These are phyloP conservation scores for Pestalotiopsis sp. DNA, from an alignment of 2,329 filamentous ascomycete genomes.

Conservation along the genomic window DNA sequence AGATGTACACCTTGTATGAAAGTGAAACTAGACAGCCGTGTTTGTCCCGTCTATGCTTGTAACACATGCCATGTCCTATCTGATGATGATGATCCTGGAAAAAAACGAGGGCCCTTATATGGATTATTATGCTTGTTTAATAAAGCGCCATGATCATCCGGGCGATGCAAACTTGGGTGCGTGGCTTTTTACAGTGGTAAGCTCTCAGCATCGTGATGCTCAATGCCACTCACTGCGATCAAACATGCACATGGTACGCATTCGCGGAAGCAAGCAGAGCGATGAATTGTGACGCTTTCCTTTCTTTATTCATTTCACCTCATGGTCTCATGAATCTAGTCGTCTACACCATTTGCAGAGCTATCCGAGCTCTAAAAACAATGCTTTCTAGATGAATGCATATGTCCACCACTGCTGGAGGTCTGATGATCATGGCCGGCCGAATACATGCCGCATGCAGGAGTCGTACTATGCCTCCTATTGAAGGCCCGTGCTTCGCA, in stretches of 20 bases:
- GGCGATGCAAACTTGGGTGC: too few species aligned
- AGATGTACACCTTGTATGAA: background rate
- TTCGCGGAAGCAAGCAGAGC: background rate
- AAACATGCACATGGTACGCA: background rate
- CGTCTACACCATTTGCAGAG: background rate
- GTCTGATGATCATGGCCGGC: background rate
- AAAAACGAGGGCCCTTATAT: too few species aligned
- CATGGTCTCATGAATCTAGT: conserved; percentile 8
- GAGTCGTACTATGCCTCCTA: too few species aligned
- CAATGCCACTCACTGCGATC: too few species aligned
- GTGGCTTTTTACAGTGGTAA: too few species aligned
- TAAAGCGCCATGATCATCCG: too few species aligned
- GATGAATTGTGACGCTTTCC: background rate
- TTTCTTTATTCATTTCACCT: background rate
- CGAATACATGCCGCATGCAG: background rate
- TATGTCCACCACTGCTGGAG: background rate
- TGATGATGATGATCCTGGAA: too few species aligned
- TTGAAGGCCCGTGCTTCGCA: too few species aligned
- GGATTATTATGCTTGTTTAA: too few species aligned
- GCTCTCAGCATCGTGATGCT: too few species aligned
- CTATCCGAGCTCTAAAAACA: background rate
- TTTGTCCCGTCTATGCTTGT: background rate
- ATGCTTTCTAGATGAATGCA: background rate
- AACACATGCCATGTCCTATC: background rate
- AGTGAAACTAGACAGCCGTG: background rate